Conservation (phyloP, 495 filamentous ascomycete species). For the Xanthoparmelia taractica region DNA sequence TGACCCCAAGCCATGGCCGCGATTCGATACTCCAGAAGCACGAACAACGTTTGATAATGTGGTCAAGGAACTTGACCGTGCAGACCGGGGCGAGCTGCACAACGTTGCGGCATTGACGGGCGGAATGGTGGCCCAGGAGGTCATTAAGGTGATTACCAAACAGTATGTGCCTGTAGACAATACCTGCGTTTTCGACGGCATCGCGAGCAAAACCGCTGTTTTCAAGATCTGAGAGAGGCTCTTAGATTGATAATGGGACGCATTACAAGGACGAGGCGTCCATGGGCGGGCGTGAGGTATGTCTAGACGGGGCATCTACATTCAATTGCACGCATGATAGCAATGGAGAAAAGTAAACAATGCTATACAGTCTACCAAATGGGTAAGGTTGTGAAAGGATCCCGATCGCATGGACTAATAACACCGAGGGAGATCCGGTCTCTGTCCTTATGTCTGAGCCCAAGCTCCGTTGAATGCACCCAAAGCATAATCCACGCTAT, state of each 20-base stretch:
- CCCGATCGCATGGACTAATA: not conserved
- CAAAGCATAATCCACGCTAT: slow-evolving; percentile 15
- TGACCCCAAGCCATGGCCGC: slow-evolving; percentile 10
- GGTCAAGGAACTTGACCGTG: slow-evolving; percentile 61
- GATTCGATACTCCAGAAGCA: slow-evolving; percentile 11
- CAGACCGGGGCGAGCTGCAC: slow-evolving; percentile 81
- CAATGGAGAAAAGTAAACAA: not conserved
- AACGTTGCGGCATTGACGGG: slow-evolving; percentile 88
- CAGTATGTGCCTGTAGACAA: slow-evolving; percentile 96
- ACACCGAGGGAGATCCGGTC: not conserved
- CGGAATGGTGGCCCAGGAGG: slow-evolving; percentile 89
- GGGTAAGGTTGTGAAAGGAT: not conserved
- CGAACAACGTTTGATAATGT: slow-evolving; percentile 38
- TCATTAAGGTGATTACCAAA: slow-evolving; percentile 90
- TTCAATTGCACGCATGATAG: not conserved
- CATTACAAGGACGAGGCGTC: not conserved
- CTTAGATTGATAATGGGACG: not conserved
- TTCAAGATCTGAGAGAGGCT: slow-evolving; percentile 34
- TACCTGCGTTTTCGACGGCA: slow-evolving; percentile 87
- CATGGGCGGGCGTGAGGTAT: not conserved
- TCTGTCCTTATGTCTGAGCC: not conserved
- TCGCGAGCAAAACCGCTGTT: slow-evolving; percentile 69
- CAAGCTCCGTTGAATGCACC: not conserved
- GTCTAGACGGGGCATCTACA: not conserved
- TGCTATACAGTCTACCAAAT: not conserved